Conservation (phyloP, 306 rosid genomes). For the Macrotyloma uniflorum region DNA sequence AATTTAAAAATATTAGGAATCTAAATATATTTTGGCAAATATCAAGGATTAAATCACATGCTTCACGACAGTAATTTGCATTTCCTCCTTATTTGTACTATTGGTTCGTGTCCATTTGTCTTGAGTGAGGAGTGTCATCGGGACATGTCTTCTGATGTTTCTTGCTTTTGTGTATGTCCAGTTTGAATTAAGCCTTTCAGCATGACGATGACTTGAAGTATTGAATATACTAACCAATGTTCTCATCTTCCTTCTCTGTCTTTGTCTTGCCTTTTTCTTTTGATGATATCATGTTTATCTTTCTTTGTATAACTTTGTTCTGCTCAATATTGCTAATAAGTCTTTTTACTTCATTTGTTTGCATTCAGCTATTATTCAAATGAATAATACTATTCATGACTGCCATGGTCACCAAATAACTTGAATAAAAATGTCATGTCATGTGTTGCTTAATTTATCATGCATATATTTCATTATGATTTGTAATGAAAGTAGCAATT, state of each 20-base stretch:
- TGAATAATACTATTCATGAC: not conserved
- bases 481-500: not conserved
- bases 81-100: not conserved
- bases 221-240: not conserved
- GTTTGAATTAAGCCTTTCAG: not conserved
- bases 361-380: not conserved
- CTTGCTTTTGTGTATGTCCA: not conserved
- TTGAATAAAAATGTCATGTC: not conserved
- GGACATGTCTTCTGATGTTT: not conserved
- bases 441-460: not conserved
- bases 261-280: not conserved
- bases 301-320: not conserved
- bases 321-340: not conserved
- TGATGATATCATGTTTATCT: not conserved
- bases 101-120: not conserved
- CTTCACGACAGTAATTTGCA: not conserved
- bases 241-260: not conserved
- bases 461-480: not conserved
- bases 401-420: constrained; percentile 5
- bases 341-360: not conserved
- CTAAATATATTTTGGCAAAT: not conserved
- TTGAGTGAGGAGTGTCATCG: not conserved
- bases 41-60: not conserved
- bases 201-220: constrained; percentile 8
- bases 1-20: not conserved